These are phyloP conservation scores for Nemania sp. DNA, from an alignment of 2,329 filamentous ascomycete genomes.

Conservation along the genomic window DNA sequence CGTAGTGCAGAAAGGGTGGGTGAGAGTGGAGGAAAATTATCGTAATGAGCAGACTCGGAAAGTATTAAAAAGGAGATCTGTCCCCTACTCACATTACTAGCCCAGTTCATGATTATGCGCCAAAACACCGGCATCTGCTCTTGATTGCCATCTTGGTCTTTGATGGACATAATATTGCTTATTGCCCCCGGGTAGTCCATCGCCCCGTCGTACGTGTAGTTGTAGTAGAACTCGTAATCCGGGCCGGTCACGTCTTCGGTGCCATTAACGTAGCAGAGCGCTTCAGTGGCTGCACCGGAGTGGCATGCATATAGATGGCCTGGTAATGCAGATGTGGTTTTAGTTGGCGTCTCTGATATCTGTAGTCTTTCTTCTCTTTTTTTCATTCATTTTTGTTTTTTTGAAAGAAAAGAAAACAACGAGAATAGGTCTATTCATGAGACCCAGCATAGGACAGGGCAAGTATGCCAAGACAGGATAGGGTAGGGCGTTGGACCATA, in stretches of 20 bases:
- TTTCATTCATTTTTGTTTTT: no score
- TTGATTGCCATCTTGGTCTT: background rate
- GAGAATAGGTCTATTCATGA: no score
- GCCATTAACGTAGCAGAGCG: slow-evolving; percentile 14
- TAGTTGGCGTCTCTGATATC: background rate
- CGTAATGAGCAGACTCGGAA: no score
- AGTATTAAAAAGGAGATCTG: no score
- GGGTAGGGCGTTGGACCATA: no score
- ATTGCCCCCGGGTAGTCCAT: slow-evolving; percentile 11
- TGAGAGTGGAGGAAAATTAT: no score
- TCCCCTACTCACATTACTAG: slow-evolving; percentile 24
- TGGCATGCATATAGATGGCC: slow-evolving; percentile 21
- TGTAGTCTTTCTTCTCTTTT: no score
- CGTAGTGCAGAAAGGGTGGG: no score
- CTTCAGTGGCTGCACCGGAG: slow-evolving; percentile 17
- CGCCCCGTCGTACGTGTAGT: slow-evolving; percentile 14
- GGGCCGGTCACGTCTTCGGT: slow-evolving; percentile 6
- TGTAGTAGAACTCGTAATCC: slow-evolving; percentile 25
- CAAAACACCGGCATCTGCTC: slow-evolving; percentile 17
- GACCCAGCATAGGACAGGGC: no score
- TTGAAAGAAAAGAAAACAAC: no score
- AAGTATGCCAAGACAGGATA: no score
- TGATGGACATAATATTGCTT: slow-evolving; percentile 15
- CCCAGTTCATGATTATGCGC: slow-evolving; percentile 15
- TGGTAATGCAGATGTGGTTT: no score